Base-by-base conservation (phyloP, 805 yeast species). In the Saccharomycopsis lassenensis region DNA sequence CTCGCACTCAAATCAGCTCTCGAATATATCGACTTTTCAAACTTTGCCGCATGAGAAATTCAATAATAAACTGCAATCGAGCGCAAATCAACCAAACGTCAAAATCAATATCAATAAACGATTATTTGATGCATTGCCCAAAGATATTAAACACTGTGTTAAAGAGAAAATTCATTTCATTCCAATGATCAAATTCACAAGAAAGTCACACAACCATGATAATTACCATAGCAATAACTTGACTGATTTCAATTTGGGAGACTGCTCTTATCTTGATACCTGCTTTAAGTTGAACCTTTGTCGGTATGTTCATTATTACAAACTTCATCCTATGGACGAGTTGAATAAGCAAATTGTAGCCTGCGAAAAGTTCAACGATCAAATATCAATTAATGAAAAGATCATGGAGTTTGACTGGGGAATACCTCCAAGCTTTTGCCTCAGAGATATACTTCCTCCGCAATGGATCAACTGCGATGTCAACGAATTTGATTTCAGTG, bases 381-480 rank as follows among this genome's bases (percentile, higher is more conserved):
- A 52, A 8, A 24, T 17, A 23, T 5, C 6, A 24, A 7, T 7
- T n/a, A 14, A n/a, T 7, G 24, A 33, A 42, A 41, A 45, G 43
- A 49, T 44, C 40, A 43, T 57, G 31, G 72, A 67, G 31, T 72
- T 59, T 45, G 65, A 72, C 0, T 53, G 67, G 37, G 76, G 74
- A 1, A 74, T 69, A 31, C 57, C 71, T 31, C 52, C 55, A 36
- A 56, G 59, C 12, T 31, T 26, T n/a, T 20, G 22, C 29, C 16
- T 33, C 4, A 29, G 38, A 24, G 23, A 31, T 2, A 37, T 48
- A 34, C 32, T 57, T 12, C 81, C 87, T 1, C 62, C 86, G 1
- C 96, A 86, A 57, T 83, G 93, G 91, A 82, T 87, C 42, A 71
- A 73, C 39, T 84, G 94, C 54, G 95, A 87, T 56, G 76, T 87